Evolutionary conservation across 2,329 filamentous ascomycete genomes (phyloP), one percentile per base, ranked within the genome.

Genomic region (Botrytis aclada): DNA sequence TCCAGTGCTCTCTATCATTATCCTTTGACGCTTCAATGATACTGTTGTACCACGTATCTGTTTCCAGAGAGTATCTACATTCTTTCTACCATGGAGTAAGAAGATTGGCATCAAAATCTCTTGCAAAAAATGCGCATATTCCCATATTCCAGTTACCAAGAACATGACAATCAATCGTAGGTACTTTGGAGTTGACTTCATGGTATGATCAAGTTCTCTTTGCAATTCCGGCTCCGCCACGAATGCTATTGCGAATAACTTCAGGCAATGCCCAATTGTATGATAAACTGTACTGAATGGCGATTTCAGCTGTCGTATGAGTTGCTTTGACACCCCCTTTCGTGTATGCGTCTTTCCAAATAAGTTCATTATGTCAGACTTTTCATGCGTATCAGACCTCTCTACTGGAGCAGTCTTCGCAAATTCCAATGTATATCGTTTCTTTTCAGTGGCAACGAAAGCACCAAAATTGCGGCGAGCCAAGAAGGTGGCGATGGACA

Each of bases 1-100:
- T 14, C 85, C 84, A 18, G 84, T 81, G 72, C 82, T 83, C 72
- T 84, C 83, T 45, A 88, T 83, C n/a, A 84, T 76, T 65, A 86
- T 80, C 51, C 84, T 80, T 71, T 83, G 70, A 34, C 60, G 43
- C 66, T 74, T 74, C 25, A 62, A 69, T n/a, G 54, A 72, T 25
- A 69, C 61, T 32, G 47, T 67, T 10, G 60, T 72, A 7, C 72
- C 70, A 43, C 43, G 37, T 66, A 71, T 71, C 37, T 71, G 45
- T 74, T 72, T 56, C 64, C 43, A 60, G 45, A 60, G 62, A 43
- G 20, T 58, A 4, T 64, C 41, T 20, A 72, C 25, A 65, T 72
- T 66, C 58, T 72, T 72, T 71, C 85, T 74, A 74, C 80, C 79
- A 75, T 83, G 78, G 63, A 83, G 64, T 41, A 74, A 32, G 37